Evolutionary conservation across 75 land plant genomes (phyloP).

Genomic region (Ceratopteris richardii): DNA sequence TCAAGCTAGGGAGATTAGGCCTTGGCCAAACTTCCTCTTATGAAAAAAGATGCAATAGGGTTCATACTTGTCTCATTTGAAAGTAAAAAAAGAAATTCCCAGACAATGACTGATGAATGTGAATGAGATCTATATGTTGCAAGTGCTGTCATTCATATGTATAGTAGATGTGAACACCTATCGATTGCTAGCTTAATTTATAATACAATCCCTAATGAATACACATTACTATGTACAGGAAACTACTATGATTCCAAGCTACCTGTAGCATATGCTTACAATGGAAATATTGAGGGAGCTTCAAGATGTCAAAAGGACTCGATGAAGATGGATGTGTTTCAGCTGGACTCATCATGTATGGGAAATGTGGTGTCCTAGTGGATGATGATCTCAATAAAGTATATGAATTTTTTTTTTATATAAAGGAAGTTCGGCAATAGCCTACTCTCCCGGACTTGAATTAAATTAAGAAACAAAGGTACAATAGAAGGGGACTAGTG

Average conservation of each 20-base stretch:
- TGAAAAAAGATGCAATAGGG: no score
- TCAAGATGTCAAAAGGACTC: constrained; percentile 17
- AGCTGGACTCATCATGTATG: constrained; percentile 14
- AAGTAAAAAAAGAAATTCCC: constrained; percentile 6
- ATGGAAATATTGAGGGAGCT: constrained; percentile 20
- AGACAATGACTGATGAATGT: no score
- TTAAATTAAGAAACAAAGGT: no score
- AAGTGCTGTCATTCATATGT: constrained; percentile 45
- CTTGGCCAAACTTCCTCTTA: no score
- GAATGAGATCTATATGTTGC: constrained; percentile 14
- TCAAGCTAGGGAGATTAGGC: no score
- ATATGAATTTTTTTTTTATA: no score
- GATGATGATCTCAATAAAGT: no score
- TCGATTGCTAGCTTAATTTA: constrained; percentile 5
- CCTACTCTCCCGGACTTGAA: no score
- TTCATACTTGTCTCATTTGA: background rate
- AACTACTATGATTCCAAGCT: constrained; percentile 37
- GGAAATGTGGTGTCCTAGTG: constrained; percentile 7
- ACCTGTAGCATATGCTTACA: constrained; percentile 10
- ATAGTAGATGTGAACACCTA: constrained; percentile 33
- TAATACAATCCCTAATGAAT: constrained; percentile 15
- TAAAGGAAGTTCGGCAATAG: no score
- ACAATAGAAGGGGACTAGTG: no score
- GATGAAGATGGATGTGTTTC: constrained; percentile 11
- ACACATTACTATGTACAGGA: constrained; percentile 53